Evolutionary conservation across 2,329 filamentous ascomycete genomes (phyloP).

Genomic region (Ceratocystis papillata): DNA sequence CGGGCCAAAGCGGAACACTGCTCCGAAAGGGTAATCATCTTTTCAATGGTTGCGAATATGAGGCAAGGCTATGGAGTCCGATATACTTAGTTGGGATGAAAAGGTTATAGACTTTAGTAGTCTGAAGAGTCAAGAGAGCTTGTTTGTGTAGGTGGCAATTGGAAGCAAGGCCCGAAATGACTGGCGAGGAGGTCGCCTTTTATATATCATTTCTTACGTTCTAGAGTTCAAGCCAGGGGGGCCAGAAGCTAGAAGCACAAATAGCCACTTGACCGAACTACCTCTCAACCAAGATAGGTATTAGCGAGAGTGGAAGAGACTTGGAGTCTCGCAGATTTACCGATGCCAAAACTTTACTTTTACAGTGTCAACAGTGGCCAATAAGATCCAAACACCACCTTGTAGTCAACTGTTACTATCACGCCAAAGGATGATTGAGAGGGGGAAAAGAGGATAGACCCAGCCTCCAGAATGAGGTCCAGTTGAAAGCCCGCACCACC

Average conservation of each 20-base stretch:
- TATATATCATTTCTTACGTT: constrained; percentile 1
- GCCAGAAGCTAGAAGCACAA: neutral
- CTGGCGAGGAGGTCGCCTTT: neutral
- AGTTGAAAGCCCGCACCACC: too few relatives aligned
- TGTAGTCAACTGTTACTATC: too few relatives aligned
- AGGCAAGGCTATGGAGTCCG: neutral
- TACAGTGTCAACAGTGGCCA: too few relatives aligned
- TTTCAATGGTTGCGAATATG: neutral
- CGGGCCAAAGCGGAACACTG: constrained; percentile 7
- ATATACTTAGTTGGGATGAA: neutral
- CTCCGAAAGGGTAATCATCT: neutral
- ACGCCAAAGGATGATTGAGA: too few relatives aligned
- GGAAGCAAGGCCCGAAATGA: constrained; percentile 11
- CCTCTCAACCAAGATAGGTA: neutral
- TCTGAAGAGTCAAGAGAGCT: too few relatives aligned
- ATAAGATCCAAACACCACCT: too few relatives aligned
- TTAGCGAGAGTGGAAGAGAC: too few relatives aligned
- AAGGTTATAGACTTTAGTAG: too few relatives aligned
- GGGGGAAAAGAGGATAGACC: too few relatives aligned
- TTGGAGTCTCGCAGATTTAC: too few relatives aligned
- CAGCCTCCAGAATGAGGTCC: too few relatives aligned
- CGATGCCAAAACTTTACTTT: too few relatives aligned
- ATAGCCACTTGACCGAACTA: neutral
- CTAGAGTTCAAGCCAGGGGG: neutral
- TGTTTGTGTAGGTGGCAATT: neutral